Evolutionary conservation across 495 filamentous ascomycete genomes (phyloP).

Genomic region (Trichoderma gamsii): DNA sequence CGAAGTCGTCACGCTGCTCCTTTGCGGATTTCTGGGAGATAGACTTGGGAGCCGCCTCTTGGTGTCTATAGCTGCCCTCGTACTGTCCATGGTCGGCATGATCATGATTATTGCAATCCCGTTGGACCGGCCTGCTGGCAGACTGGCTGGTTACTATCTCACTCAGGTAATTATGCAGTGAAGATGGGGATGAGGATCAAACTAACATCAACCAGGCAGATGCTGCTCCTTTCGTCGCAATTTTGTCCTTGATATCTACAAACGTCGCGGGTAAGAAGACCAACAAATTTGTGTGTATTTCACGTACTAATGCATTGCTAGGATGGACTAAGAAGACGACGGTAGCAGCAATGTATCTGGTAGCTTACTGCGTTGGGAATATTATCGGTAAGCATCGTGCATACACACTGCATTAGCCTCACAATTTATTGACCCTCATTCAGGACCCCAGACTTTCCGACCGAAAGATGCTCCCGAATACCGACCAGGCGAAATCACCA

Average conservation of each 20-base stretch:
- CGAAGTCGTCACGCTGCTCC: slow-evolving; percentile 48
- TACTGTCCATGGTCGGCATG: slow-evolving; percentile 39
- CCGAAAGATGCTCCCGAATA: slow-evolving; percentile 35
- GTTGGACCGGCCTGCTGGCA: not conserved
- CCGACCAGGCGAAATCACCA: slow-evolving; percentile 53
- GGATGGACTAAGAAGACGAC: slow-evolving; percentile 70
- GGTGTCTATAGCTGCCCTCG: slow-evolving; percentile 39
- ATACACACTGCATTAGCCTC: not conserved
- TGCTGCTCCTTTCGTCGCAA: slow-evolving; percentile 53
- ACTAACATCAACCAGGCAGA: slow-evolving; percentile 56
- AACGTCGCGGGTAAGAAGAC: slow-evolving; percentile 52
- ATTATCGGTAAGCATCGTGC: slow-evolving; percentile 18
- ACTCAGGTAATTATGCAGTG: not conserved
- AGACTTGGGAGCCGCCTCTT: slow-evolving; percentile 48
- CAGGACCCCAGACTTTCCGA: slow-evolving; percentile 43
- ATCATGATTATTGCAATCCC: slow-evolving; percentile 14
- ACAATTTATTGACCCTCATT: not conserved
- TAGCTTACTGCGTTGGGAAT: slow-evolving; percentile 58
- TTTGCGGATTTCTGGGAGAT: slow-evolving; percentile 51
- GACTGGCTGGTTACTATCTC: slow-evolving; percentile 10
- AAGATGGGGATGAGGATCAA: slow-evolving; percentile 40
- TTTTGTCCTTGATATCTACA: slow-evolving; percentile 53
- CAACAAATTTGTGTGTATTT: too few relatives aligned
- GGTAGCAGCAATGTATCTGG: slow-evolving; percentile 62
- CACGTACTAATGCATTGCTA: not conserved